phyloP scores from a whole-genome alignment of 73 alveolate genomes.

The Tetrahymena thermophila region DNA sequence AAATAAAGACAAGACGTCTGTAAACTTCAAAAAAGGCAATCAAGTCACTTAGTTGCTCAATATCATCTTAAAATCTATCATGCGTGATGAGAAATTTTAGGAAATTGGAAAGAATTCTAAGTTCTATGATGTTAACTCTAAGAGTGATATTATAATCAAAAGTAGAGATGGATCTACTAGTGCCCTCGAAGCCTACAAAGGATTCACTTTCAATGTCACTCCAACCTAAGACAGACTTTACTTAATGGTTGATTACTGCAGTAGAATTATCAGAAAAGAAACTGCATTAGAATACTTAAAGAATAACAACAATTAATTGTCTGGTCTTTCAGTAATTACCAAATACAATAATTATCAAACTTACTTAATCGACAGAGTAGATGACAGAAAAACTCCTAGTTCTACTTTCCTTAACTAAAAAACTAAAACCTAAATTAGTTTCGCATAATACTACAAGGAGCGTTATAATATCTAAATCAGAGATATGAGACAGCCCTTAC shows the following conservation, averaged over 20 bases:
- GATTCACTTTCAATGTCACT: not conserved
- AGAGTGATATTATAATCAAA: not conserved
- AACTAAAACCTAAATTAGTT: conserved; percentile 47
- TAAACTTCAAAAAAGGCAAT: not conserved
- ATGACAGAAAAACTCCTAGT: conserved; percentile 60
- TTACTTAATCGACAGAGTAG: conserved; percentile 67
- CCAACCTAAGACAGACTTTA: not conserved
- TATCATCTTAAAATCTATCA: not conserved
- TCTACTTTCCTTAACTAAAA: conserved; percentile 37
- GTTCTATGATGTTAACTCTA: not conserved
- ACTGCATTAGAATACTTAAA: not conserved
- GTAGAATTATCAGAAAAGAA: conserved; percentile 25
- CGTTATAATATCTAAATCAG: conserved; percentile 61
- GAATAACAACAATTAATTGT: conserved; percentile 4
- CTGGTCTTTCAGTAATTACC: conserved; percentile 60
- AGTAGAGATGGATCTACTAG: not conserved
- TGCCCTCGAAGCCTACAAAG: not conserved
- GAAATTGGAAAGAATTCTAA: not conserved
- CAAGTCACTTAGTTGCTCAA: not conserved
- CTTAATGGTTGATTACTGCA: conserved; percentile 9
- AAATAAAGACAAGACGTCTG: not conserved
- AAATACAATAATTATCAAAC: conserved; percentile 64
- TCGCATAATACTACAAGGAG: conserved; percentile 66
- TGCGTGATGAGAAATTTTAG: not conserved
- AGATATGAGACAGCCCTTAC: conserved; percentile 57